Conservation (phyloP, 805 yeast genomes). For the Saccharomyces mikatae region DNA sequence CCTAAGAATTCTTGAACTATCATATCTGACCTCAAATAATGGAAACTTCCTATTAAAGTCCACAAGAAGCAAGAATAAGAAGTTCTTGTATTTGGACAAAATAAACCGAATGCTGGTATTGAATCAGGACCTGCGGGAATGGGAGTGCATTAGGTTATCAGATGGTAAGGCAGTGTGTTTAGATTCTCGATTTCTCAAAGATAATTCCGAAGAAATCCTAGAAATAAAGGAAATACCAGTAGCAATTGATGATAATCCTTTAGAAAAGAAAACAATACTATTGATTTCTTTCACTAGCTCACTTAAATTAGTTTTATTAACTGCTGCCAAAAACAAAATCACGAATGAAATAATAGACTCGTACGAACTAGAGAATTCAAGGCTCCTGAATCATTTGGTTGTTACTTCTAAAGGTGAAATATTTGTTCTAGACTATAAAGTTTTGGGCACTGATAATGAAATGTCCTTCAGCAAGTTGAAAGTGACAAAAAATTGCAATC, state of each 20-base stretch:
- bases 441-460: neutral
- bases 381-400: neutral
- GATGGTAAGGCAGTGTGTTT: conserved; percentile 21
- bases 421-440: neutral
- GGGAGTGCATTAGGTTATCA: conserved; percentile 23
- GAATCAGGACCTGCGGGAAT: conserved; percentile 15
- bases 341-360: neutral
- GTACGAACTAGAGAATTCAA: neutral
- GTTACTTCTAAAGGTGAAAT: neutral
- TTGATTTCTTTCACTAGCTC: neutral
- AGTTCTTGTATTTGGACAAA: conserved; percentile 13
- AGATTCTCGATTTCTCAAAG: conserved; percentile 5
- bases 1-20: conserved; percentile 14
- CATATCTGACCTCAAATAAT: conserved; percentile 16
- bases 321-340: neutral
- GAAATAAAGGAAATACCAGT: neutral
- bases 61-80: conserved; percentile 19
- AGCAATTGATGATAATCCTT: neutral
- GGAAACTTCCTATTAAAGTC: conserved; percentile 19
- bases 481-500: neutral
- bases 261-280: neutral
- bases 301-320: neutral
- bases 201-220: neutral
- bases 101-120: conserved; percentile 23
- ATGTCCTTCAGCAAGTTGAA: neutral